Evolutionary conservation across 1,284 basidiomycete species (phyloP).

Genomic region (Cutaneotrichosporon sp.): DNA sequence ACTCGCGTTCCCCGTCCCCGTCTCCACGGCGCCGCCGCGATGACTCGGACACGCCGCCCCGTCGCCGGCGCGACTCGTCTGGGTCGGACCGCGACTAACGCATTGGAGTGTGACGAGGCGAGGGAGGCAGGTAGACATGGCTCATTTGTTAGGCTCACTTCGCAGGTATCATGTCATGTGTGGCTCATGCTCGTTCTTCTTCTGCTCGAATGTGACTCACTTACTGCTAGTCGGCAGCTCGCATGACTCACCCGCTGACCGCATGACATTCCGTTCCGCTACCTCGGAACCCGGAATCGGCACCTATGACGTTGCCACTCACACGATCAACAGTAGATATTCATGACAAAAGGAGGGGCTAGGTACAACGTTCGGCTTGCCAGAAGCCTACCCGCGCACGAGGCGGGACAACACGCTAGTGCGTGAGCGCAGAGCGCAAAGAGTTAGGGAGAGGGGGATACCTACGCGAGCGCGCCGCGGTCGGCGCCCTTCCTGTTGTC

Average conservation of each 20-base stretch:
- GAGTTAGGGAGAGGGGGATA: conserved; percentile 2
- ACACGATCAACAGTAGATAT: neutral
- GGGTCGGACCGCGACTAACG: neutral
- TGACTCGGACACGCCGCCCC: neutral
- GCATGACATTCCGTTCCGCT: neutral
- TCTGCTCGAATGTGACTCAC: too few species aligned
- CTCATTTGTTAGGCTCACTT: neutral
- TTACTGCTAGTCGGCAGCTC: too few species aligned
- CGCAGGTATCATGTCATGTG: neutral
- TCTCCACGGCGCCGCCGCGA: neutral
- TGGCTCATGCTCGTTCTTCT: neutral
- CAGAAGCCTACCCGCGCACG: conserved; percentile 8
- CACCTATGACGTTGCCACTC: neutral
- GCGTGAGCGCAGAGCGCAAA: conserved; percentile 9
- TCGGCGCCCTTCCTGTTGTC: neutral
- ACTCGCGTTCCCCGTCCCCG: conserved; percentile 13
- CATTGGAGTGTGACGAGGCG: neutral
- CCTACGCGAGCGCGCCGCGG: conserved; percentile 18
- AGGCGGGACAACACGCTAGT: conserved; percentile 12
- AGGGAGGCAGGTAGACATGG: neutral
- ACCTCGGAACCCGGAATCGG: neutral
- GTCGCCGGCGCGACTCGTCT: conserved; percentile 1
- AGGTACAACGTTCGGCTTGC: neutral
- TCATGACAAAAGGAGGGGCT: neutral
- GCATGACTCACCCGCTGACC: neutral